A percentile compares a stretch with the other conserved stretches of the same genome.
phyloP scores from a whole-genome alignment of 352 stramenopile species.

The Phytophthora pseudosyringae region DNA sequence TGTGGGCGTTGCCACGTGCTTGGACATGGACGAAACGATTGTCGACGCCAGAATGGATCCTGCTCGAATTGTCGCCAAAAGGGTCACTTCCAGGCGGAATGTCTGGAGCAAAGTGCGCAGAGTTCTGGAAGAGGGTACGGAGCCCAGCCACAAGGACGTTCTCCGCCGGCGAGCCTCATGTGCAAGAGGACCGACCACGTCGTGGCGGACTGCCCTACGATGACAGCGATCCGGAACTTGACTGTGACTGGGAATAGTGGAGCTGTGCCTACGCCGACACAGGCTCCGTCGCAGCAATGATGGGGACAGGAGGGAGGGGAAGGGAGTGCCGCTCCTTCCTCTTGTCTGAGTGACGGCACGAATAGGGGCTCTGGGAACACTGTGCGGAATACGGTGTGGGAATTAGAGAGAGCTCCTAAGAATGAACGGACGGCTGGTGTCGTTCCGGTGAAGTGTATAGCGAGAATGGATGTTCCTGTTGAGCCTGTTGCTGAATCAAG shows the following conservation, averaged over 20 bases:
- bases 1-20: no score
- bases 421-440: no score
- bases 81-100: not conserved
- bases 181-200: not conserved
- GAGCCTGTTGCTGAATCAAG: no score
- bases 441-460: no score
- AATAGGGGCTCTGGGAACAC: not conserved
- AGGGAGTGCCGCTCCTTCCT: conserved; percentile 1
- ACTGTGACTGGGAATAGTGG: not conserved
- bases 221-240: not conserved
- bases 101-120: not conserved
- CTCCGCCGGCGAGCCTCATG: not conserved
- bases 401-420: no score
- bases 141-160: not conserved
- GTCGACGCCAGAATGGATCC: no score
- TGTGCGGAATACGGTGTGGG: not conserved
- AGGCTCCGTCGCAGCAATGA: not conserved
- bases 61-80: not conserved
- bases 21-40: no score
- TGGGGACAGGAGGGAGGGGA: conserved; percentile 1
- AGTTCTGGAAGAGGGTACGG: not conserved
- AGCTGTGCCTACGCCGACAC: not conserved
- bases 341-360: not conserved
- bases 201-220: not conserved
- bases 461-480: no score